Conservation (phyloP, 2,329 filamentous ascomycete species). For the Zymoseptoria crescenta region DNA sequence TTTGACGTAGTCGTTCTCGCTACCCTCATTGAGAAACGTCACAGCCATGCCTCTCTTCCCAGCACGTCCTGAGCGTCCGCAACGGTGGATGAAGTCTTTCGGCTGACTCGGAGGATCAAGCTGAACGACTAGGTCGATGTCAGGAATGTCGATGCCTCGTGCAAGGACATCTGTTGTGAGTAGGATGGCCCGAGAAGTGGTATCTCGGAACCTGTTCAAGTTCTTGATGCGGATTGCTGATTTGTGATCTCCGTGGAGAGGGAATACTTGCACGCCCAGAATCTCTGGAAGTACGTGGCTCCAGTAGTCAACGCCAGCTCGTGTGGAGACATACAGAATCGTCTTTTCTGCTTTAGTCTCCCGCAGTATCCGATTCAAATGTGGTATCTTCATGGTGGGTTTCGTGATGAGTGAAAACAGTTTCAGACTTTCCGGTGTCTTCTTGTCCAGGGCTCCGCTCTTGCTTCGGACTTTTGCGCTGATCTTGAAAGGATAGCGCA, state of each 20-base stretch:
- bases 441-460: slow-evolving; percentile 68
- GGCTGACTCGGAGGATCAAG: slow-evolving; percentile 79
- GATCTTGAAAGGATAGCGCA: slow-evolving; percentile 91
- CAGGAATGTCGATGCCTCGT: slow-evolving; percentile 81
- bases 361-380: slow-evolving; percentile 61
- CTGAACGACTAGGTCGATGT: slow-evolving; percentile 85
- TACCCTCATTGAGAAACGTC: slow-evolving; percentile 73
- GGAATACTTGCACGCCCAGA: slow-evolving; percentile 63
- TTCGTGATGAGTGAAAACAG: slow-evolving; percentile 76
- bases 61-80: slow-evolving; percentile 55
- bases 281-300: slow-evolving; percentile 68
- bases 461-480: slow-evolving; percentile 81
- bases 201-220: slow-evolving; percentile 69
- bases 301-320: slow-evolving; percentile 92
- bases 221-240: slow-evolving; percentile 83
- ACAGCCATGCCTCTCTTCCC: slow-evolving; percentile 71
- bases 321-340: slow-evolving; percentile 89
- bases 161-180: slow-evolving; percentile 90
- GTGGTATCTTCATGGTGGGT: slow-evolving; percentile 72
- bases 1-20: slow-evolving; percentile 81
- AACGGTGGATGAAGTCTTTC: slow-evolving; percentile 68
- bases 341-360: slow-evolving; percentile 61
- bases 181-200: slow-evolving; percentile 68
- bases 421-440: slow-evolving; percentile 84
- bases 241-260: slow-evolving; percentile 86